Evolutionary conservation across 2,329 filamentous ascomycete genomes (phyloP).

Genomic region (Diaporthe citrichinensis): DNA sequence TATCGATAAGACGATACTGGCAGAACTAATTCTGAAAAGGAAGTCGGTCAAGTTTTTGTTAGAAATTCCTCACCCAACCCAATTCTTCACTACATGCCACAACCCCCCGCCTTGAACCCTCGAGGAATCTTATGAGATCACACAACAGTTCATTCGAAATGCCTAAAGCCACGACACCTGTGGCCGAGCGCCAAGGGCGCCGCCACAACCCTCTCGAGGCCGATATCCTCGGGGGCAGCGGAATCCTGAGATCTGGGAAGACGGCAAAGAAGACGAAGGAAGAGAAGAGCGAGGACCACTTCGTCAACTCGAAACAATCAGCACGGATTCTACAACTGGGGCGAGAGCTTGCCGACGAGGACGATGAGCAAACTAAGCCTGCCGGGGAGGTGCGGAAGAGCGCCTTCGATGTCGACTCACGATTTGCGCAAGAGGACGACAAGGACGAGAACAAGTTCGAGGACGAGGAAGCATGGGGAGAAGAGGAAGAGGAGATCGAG

Average conservation of each 20-base stretch:
- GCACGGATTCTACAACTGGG: slow-evolving; percentile 91
- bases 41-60: slow-evolving; percentile 27
- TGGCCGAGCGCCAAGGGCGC: slow-evolving; percentile 69
- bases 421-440: slow-evolving; percentile 72
- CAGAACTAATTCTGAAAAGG: slow-evolving; percentile 37
- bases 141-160: slow-evolving; percentile 62
- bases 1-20: slow-evolving; percentile 39
- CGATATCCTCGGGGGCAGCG: slow-evolving; percentile 78
- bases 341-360: slow-evolving; percentile 89
- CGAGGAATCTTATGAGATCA: not conserved
- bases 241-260: slow-evolving; percentile 69
- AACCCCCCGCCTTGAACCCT: not conserved
- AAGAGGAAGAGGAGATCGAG: slow-evolving; percentile 80
- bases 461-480: slow-evolving; percentile 80
- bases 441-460: slow-evolving; percentile 63
- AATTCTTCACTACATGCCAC: slow-evolving; percentile 1
- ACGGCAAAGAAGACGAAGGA: slow-evolving; percentile 67
- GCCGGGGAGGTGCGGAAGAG: slow-evolving; percentile 63
- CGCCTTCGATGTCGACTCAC: slow-evolving; percentile 85
- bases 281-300: slow-evolving; percentile 77
- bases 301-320: slow-evolving; percentile 90
- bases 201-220: slow-evolving; percentile 94
- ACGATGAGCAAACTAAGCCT: slow-evolving; percentile 63
- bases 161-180: slow-evolving; percentile 82
- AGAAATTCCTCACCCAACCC: not conserved